phyloP scores from a whole-genome alignment of 495 filamentous ascomycete genomes.

The Penicillium pancosmium region DNA sequence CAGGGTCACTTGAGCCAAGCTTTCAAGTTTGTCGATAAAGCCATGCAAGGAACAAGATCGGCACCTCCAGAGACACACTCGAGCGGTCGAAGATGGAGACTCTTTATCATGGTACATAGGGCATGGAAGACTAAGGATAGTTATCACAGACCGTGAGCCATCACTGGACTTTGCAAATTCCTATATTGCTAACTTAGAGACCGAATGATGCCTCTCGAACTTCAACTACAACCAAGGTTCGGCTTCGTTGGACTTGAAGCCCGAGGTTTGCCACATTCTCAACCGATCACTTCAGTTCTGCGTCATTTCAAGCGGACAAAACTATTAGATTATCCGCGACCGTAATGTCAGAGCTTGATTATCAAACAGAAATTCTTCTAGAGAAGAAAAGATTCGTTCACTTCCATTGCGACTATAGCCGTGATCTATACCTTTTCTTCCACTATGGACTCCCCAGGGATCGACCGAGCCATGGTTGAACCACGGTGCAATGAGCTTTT shows the following conservation, averaged over 20 bases:
- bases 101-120: too few species aligned
- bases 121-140: too few species aligned
- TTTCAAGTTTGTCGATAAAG: not conserved
- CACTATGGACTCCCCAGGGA: not conserved
- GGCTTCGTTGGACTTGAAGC: not conserved
- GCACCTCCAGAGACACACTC: too few species aligned
- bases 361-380: not conserved
- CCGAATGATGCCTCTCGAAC: too few species aligned
- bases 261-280: slow-evolving; percentile 7
- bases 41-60: not conserved
- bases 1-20: not conserved
- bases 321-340: too few species aligned
- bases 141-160: too few species aligned
- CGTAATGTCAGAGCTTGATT: too few species aligned
- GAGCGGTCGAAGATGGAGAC: too few species aligned
- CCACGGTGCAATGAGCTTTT: slow-evolving; percentile 17
- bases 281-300: slow-evolving; percentile 3
- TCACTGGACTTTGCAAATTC: too few species aligned
- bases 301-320: slow-evolving; percentile 1
- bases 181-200: too few species aligned
- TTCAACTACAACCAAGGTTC: not conserved
- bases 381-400: not conserved
- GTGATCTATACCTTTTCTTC: not conserved
- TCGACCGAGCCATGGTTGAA: slow-evolving; percentile 5
- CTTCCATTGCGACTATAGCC: not conserved